Conservation (phyloP, 83 land plant genomes). For the Diphasiastrum complanatum region DNA sequence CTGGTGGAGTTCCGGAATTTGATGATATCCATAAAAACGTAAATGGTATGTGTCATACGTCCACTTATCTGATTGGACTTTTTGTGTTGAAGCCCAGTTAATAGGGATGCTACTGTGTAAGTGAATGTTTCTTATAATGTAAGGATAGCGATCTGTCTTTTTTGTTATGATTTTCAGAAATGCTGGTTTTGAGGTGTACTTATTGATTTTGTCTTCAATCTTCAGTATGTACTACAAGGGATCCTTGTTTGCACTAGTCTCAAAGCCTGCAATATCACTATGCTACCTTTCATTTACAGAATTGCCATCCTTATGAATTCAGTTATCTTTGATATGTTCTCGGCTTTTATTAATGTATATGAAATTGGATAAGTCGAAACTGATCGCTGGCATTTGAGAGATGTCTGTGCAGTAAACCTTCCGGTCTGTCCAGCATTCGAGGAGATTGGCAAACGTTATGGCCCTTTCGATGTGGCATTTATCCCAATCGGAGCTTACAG, state of each 20-base stretch:
- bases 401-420: conserved; percentile 14
- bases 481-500: conserved; percentile 31
- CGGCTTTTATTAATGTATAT: neutral
- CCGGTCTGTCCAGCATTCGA: conserved; percentile 30
- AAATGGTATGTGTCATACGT: neutral
- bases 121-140: too few relatives aligned
- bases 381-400: neutral
- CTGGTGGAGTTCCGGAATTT: conserved; percentile 22
- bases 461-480: conserved; percentile 29
- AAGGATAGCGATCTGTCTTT: too few relatives aligned
- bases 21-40: neutral
- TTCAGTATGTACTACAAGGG: too few relatives aligned
- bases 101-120: neutral
- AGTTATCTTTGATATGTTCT: neutral
- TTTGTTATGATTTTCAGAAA: too few relatives aligned
- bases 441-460: conserved; percentile 29
- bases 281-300: too few relatives aligned
- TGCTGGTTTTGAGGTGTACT: too few relatives aligned
- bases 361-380: too few relatives aligned
- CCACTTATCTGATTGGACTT: neutral
- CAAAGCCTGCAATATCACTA: too few relatives aligned
- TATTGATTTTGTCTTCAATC: too few relatives aligned
- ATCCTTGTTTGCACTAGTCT: too few relatives aligned
- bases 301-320: too few relatives aligned
- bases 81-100: neutral